Percentiles rank a stretch among this genome's conserved stretches.
These are phyloP conservation scores for Pyrenophora teres DNA, from an alignment of 2,329 filamentous ascomycete species.

Conservation along the genomic window DNA sequence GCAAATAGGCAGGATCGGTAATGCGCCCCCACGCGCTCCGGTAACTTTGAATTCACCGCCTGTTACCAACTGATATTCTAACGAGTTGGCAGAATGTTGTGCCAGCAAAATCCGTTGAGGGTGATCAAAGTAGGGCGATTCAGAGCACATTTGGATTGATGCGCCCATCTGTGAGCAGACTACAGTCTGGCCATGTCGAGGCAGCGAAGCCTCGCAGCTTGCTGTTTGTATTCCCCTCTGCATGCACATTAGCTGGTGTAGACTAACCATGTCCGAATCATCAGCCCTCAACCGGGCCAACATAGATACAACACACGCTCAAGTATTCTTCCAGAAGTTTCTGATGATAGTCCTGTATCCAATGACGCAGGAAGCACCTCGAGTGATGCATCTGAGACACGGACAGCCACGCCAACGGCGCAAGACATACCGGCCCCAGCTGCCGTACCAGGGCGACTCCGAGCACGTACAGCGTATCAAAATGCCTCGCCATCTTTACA, in stretches of 20 bases:
- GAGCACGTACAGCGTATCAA: constrained; percentile 42
- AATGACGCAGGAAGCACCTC: not conserved
- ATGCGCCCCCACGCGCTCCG: constrained; percentile 7
- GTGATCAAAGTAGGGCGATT: not conserved
- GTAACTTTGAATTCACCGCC: constrained; percentile 6
- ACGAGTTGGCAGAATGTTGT: constrained; percentile 11
- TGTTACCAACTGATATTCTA: not conserved
- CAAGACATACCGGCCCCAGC: constrained; percentile 4
- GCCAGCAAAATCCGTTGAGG: not conserved
- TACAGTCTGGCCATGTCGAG: constrained; percentile 14
- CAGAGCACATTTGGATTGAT: not conserved
- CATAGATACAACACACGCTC: constrained; percentile 22
- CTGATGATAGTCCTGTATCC: constrained; percentile 2
- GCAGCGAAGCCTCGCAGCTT: constrained; percentile 31
- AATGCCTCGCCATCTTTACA: constrained; percentile 16
- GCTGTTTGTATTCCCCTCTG: constrained; percentile 13
- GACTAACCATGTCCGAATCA: not conserved
- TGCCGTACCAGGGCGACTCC: constrained; percentile 20
- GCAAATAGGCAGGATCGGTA: constrained; percentile 18
- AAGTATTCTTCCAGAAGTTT: constrained; percentile 8
- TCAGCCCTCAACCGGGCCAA: constrained; percentile 37
- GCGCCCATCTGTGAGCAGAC: constrained; percentile 5
- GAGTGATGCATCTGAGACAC: not conserved
- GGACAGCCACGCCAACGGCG: not conserved
- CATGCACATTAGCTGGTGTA: not conserved